Conservation (phyloP, 805 yeast species). For the Monosporozyma yasuniensis region DNA sequence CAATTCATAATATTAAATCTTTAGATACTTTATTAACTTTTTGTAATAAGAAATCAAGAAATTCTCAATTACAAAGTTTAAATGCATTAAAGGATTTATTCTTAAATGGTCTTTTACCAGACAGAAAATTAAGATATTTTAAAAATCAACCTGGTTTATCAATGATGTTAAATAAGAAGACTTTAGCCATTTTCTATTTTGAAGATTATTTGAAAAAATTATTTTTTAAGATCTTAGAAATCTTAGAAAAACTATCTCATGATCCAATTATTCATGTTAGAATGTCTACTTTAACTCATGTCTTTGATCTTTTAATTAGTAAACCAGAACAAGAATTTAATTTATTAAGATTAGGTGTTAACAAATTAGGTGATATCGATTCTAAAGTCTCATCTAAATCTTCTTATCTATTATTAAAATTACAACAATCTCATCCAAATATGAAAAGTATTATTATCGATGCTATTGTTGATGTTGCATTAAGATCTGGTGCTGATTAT, state of each 20-base stretch:
- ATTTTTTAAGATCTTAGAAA: slow-evolving; percentile 67
- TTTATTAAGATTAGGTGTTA: slow-evolving; percentile 77
- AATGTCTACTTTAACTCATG: slow-evolving; percentile 62
- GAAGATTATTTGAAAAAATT: slow-evolving; percentile 80
- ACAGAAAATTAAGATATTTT: slow-evolving; percentile 72
- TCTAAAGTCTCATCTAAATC: slow-evolving; percentile 85
- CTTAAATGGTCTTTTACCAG: slow-evolving; percentile 74
- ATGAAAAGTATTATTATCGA: slow-evolving; percentile 81
- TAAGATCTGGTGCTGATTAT: slow-evolving; percentile 68
- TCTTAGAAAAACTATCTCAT: slow-evolving; percentile 72
- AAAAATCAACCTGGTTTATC: slow-evolving; percentile 59
- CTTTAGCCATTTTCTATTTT: slow-evolving; percentile 67
- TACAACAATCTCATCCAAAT: slow-evolving; percentile 89
- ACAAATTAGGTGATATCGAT: slow-evolving; percentile 89
- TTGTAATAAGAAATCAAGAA: slow-evolving; percentile 86
- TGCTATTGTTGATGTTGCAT: slow-evolving; percentile 69
- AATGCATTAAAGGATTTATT: slow-evolving; percentile 85
- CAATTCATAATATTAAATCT: slow-evolving; percentile 78
- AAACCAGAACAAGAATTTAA: slow-evolving; percentile 98
- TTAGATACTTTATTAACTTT: slow-evolving; percentile 67
- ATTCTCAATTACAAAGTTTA: slow-evolving; percentile 84
- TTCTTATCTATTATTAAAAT: slow-evolving; percentile 66
- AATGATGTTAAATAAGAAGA: slow-evolving; percentile 39
- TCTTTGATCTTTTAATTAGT: slow-evolving; percentile 68
- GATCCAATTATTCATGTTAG: slow-evolving; percentile 88